Evolutionary conservation across 192 early-diverging fungal genomes (phyloP), one percentile per base, ranked within the genome.

Genomic region (Phycomyces blakesleeanus): DNA sequence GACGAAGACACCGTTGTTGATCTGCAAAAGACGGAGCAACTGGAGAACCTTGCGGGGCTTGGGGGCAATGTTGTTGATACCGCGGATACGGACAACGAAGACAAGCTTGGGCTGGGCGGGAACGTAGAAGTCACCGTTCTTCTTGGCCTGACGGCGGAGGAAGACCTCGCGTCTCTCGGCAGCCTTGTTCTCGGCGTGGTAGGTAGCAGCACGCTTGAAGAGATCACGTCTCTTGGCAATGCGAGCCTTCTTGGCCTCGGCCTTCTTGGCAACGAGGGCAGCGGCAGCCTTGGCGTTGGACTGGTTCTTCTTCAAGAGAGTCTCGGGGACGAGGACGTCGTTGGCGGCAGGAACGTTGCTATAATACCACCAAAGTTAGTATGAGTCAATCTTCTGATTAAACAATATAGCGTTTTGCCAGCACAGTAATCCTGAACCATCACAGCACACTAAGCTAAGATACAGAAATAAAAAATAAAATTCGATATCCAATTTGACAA

Each of bases 1-100:
- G 66, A 99, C 83, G 75, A 99, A 99, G 78, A 93, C 91, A 72
- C 89, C 95, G 83, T 91, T 90, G 94, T 99, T 98, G 89, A 99
- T 99, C 87, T 96, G 92, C 81, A 91, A 88, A 73, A 99, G 85
- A 89, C 96, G 95, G 74, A 99, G 82, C 69, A 99, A 88, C 84
- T 98, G 96, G 66, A 99, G 87, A 60, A 98, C 92, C 92, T 99
- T 99, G 77, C 94, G 88, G 73, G 97, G 94, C 89, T 99, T 99
- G 78, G 96, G 97, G 37, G 96, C 85, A 69, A 99, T 89, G 85
- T 97, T 92, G 90, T 95, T 98, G 90, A 99, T 96, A 97, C 95
- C 96, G 89, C 97, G 98, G 85, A 97, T 93, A 83, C 97, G 93
- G 80, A 99, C 81, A 64, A 99, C 96, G 66, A 99, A 97, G 65